These are phyloP conservation scores for Cucurbita maxima DNA, from an alignment of 306 rosid genomes.

Conservation along the genomic window DNA sequence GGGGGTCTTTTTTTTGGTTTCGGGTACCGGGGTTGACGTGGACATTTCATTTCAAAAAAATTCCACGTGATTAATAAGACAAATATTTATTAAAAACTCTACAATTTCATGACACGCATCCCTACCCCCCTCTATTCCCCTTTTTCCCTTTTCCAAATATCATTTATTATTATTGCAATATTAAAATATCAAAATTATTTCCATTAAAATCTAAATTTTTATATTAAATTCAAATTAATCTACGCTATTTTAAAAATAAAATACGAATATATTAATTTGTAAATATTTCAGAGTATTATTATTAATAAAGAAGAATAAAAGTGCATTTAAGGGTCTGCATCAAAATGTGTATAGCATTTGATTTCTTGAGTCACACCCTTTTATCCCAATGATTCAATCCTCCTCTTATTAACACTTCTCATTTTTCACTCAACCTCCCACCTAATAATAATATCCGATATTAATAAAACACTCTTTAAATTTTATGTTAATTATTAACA, in stretches of 20 bases:
- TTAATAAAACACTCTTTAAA: not conserved
- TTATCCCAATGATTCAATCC: not conserved
- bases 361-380: not conserved
- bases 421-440: not conserved
- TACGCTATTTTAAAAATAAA: too few relatives aligned
- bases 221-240: too few relatives aligned
- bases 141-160: not conserved
- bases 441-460: not conserved
- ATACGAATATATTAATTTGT: not conserved
- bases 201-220: too few relatives aligned
- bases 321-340: not conserved
- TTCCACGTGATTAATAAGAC: constrained; percentile 5
- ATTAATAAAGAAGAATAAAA: not conserved
- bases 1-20: not conserved
- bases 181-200: too few relatives aligned
- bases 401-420: not conserved
- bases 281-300: not conserved
- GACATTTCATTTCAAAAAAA: not conserved
- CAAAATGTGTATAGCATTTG: not conserved
- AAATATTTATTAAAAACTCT: not conserved
- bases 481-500: too few relatives aligned
- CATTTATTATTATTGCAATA: not conserved
- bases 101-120: not conserved
- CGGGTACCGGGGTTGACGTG: not conserved
- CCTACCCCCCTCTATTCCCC: not conserved